Percentiles rank a stretch among this genome's conserved stretches.
Conservation (phyloP, 2,329 filamentous ascomycete genomes). For the Exophiala phaeomuriformis region DNA sequence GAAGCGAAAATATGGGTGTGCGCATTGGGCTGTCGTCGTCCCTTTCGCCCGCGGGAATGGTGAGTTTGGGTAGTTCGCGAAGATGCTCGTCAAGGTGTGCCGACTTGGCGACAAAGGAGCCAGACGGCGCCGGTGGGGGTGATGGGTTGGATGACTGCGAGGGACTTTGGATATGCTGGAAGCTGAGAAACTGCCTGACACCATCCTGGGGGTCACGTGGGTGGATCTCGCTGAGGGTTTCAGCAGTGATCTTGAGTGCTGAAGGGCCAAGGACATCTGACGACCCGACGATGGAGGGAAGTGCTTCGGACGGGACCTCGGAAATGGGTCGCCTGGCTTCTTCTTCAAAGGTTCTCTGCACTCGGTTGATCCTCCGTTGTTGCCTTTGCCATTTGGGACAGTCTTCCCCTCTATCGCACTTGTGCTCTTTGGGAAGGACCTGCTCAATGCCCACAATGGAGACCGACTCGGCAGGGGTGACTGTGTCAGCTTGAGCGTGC, state of each 20-base stretch:
- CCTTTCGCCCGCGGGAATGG: conserved; percentile 44
- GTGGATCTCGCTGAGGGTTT: conserved; percentile 61
- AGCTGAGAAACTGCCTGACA: conserved; percentile 80
- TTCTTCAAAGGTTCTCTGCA: conserved; percentile 64
- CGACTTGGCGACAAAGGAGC: conserved; percentile 29
- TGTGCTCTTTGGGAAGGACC: conserved; percentile 73
- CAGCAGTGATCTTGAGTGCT: conserved; percentile 63
- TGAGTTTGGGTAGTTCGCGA: conserved; percentile 49
- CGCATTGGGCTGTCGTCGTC: conserved; percentile 26
- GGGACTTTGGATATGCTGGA: conserved; percentile 55
- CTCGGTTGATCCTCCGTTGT: conserved; percentile 66
- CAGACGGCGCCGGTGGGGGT: conserved; percentile 34
- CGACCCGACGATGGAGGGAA: conserved; percentile 79
- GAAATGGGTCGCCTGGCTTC: conserved; percentile 47
- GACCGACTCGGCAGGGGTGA: conserved; percentile 73
- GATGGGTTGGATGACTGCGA: conserved; percentile 52
- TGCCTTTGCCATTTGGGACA: conserved; percentile 77
- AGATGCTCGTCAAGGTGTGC: conserved; percentile 43
- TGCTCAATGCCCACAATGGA: conserved; percentile 92
- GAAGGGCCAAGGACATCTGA: conserved; percentile 79
- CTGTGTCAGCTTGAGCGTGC: conserved; percentile 31
- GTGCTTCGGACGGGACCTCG: conserved; percentile 67
- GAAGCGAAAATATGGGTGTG: conserved; percentile 29
- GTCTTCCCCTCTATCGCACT: conserved; percentile 77
- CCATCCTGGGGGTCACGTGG: conserved; percentile 81